Conservation (phyloP, 2,329 filamentous ascomycete genomes). For the Claviceps humidiphila region DNA sequence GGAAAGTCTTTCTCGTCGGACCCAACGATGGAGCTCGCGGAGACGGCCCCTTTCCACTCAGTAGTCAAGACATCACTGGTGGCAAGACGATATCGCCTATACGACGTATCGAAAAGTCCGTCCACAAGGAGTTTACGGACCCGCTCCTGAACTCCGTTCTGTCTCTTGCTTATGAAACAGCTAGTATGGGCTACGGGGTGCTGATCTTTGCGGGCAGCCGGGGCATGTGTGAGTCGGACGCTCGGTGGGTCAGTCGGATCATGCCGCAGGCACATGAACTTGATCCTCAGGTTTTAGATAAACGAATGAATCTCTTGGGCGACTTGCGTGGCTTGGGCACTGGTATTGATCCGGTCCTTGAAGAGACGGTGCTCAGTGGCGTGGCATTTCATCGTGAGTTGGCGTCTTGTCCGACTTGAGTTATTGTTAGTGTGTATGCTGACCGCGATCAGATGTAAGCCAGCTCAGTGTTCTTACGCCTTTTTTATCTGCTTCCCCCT, state of each 20-base stretch:
- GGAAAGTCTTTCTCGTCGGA: constrained; percentile 49
- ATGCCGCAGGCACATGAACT: constrained; percentile 40
- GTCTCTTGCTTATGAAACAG: constrained; percentile 55
- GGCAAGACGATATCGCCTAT: constrained; percentile 23
- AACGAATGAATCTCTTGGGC: constrained; percentile 48
- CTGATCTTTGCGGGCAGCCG: constrained; percentile 64
- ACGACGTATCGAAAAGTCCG: constrained; percentile 40
- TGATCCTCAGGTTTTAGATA: constrained; percentile 36
- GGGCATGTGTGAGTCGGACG: constrained; percentile 52
- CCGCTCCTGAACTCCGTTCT: constrained; percentile 58
- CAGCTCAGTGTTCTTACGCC: neutral
- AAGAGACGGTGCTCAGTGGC: constrained; percentile 50
- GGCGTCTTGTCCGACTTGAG: neutral
- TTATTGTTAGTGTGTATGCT: neutral
- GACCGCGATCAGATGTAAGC: constrained; percentile 22
- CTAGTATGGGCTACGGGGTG: constrained; percentile 52
- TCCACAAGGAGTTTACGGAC: constrained; percentile 48
- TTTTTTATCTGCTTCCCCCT: neutral
- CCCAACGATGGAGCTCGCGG: constrained; percentile 38
- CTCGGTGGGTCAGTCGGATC: constrained; percentile 52
- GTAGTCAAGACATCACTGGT: constrained; percentile 20
- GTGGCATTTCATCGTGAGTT: constrained; percentile 61
- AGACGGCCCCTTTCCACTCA: constrained; percentile 41
- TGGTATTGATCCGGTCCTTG: constrained; percentile 52
- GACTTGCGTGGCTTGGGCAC: constrained; percentile 53